Conservation (phyloP, 169 alveolate genomes). For the Plasmodium relictum region DNA sequence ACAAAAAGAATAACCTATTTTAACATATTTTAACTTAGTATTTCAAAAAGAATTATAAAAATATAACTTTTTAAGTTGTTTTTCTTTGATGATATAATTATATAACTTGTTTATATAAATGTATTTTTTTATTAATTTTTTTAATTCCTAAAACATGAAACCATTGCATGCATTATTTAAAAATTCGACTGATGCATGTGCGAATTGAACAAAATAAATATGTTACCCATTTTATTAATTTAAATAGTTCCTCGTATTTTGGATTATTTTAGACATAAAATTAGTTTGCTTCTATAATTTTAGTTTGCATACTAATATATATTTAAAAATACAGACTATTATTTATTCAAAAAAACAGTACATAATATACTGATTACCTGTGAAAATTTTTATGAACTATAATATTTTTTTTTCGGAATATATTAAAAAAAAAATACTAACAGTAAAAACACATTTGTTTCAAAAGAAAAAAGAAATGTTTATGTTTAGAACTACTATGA, state of each 20-base stretch:
- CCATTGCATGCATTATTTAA: slow-evolving; percentile 25
- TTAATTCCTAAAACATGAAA: slow-evolving; percentile 1
- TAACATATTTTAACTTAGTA: neutral
- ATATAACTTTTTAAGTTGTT: neutral
- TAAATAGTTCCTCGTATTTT: slow-evolving; percentile 25
- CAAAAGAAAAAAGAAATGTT: too few species aligned
- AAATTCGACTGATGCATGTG: slow-evolving; percentile 19
- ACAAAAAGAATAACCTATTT: neutral
- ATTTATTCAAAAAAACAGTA: too few species aligned
- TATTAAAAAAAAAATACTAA: too few species aligned
- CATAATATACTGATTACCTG: too few species aligned
- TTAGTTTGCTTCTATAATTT: neutral
- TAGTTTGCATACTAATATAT: too few species aligned
- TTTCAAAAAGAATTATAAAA: neutral
- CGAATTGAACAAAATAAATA: slow-evolving; percentile 39
- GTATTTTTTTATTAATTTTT: slow-evolving; percentile 1
- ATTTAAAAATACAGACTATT: too few species aligned
- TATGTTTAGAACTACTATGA: too few species aligned
- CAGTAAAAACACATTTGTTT: too few species aligned
- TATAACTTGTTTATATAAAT: neutral
- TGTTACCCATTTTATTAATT: slow-evolving; percentile 19
- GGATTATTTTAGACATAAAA: slow-evolving; percentile 26
- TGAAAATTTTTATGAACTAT: too few species aligned
- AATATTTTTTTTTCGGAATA: too few species aligned
- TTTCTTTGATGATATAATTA: too few species aligned